Conservation (phyloP, 2,329 filamentous ascomycete species). For the Talaromyces atroroseus region DNA sequence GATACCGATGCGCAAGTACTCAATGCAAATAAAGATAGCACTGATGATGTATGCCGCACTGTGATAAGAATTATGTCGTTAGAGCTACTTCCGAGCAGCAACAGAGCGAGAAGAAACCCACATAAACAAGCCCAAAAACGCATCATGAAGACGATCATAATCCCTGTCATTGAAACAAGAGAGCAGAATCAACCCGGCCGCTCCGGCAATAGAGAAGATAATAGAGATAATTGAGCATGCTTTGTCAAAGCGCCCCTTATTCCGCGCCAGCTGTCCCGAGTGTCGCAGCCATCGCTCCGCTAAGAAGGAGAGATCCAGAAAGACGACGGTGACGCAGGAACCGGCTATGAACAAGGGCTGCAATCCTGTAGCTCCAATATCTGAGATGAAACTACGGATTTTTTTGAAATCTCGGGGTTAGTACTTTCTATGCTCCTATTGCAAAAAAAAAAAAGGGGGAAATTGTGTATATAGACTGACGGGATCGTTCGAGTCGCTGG, state of each 20-base stretch:
- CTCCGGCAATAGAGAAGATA: slow-evolving; percentile 67
- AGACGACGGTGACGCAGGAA: slow-evolving; percentile 61
- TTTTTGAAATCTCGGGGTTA: too few relatives aligned
- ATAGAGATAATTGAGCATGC: slow-evolving; percentile 34
- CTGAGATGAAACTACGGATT: slow-evolving; percentile 40
- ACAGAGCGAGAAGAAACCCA: slow-evolving; percentile 20
- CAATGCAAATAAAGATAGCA: slow-evolving; percentile 82
- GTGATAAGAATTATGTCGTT: background rate
- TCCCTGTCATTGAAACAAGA: slow-evolving; percentile 77
- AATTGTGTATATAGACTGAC: slow-evolving; percentile 33
- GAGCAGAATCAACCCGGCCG: slow-evolving; percentile 72
- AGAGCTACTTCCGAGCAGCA: background rate
- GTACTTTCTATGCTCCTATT: slow-evolving; percentile 1
- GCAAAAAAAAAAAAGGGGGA: background rate
- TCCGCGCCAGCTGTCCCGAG: slow-evolving; percentile 68
- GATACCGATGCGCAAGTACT: slow-evolving; percentile 80
- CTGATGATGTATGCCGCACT: slow-evolving; percentile 72
- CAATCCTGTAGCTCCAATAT: slow-evolving; percentile 53
- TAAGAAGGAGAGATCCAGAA: slow-evolving; percentile 74
- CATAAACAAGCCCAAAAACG: slow-evolving; percentile 79
- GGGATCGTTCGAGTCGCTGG: slow-evolving; percentile 48
- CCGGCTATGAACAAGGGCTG: slow-evolving; percentile 61
- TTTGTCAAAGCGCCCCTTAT: slow-evolving; percentile 47
- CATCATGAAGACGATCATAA: slow-evolving; percentile 63
- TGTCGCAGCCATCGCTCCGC: slow-evolving; percentile 83